Conservation (phyloP, 164 flowering plant species). For the Vitis riparia region DNA sequence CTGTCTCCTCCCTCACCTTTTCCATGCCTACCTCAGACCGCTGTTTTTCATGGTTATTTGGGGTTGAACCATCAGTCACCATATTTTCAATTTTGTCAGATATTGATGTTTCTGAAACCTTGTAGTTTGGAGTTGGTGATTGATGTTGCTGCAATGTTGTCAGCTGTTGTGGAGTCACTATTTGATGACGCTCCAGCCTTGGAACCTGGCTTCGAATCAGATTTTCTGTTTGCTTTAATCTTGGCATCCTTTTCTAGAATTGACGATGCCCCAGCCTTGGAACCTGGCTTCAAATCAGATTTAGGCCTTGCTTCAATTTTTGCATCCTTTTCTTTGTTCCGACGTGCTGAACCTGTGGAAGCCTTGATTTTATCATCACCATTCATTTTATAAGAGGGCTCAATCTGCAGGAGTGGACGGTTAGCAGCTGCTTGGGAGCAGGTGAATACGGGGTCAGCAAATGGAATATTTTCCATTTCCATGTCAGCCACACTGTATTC, state of each 20-base stretch:
- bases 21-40: conserved; percentile 1
- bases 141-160: conserved; percentile 8
- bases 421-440: conserved; percentile 26
- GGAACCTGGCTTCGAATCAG: conserved; percentile 18
- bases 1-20: conserved; percentile 14
- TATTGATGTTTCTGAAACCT: not conserved
- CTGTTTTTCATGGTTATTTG: conserved; percentile 4
- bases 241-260: not conserved
- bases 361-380: conserved; percentile 46
- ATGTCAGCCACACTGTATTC: conserved; percentile 64
- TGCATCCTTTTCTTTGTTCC: conserved; percentile 27
- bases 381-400: conserved; percentile 50
- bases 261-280: conserved; percentile 18
- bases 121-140: conserved; percentile 9
- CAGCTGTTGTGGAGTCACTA: conserved; percentile 16
- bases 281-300: conserved; percentile 18
- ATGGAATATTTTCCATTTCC: conserved; percentile 12
- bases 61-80: conserved; percentile 6
- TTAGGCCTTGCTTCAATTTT: conserved; percentile 21
- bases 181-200: conserved; percentile 17
- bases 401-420: conserved; percentile 49
- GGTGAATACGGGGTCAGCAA: conserved; percentile 20
- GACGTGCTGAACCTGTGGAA: conserved; percentile 16
- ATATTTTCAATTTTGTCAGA: conserved; percentile 4
- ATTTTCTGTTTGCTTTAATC: not conserved